Base-by-base conservation (phyloP, 2,329 filamentous ascomycete genomes). In the Calonectria henricotiae region DNA sequence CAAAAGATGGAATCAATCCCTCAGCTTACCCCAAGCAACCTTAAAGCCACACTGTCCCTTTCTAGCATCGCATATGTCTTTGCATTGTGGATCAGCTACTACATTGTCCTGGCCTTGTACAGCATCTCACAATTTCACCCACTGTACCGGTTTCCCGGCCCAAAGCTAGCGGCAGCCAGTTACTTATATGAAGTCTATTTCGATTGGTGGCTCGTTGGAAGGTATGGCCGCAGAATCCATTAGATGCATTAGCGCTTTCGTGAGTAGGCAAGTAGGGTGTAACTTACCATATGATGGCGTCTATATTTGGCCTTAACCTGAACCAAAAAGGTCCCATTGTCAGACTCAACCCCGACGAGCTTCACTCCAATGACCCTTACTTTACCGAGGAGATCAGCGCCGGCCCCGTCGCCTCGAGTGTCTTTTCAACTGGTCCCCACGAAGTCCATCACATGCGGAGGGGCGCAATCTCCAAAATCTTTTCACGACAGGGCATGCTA, bases 301-400 rank as follows among this genome's bases (percentile, higher is more conserved):
- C 12, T 23, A 8, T 7, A 13, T 11, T 5, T 37, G 35, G 11
- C 35, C 12, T 32, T 63, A 25, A 61, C 25, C 6, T 20, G 11
- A 32, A 7, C 5, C 3, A 4, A 4, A 0, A 1, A 81, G 80
- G 81, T 0, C 82, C 82, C 2, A 80, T 84, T 37, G 79, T 84
- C 7, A 76, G 83, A 7, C 84, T 84, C 46, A 84, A 76, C 47
- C 82, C 83, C 0, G 71, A 82, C n/a, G 82, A 84, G 67, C 77
- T 83, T 2, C 83, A 84, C 68, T 83, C 82, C 73, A 76, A 74
- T 9, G 81, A 83, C 60, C 76, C 77, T 0, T 65, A 74, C 65
- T 84, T 84, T 54, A 72, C 76, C 20, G 82, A 84, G n/a, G 82
- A 83, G 54, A 81, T 84, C 30, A 84, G 83, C 61, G 75, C 75